These are phyloP conservation scores for Globisporangium spinosum DNA, from an alignment of 352 stramenopile genomes.

Conservation along the genomic window DNA sequence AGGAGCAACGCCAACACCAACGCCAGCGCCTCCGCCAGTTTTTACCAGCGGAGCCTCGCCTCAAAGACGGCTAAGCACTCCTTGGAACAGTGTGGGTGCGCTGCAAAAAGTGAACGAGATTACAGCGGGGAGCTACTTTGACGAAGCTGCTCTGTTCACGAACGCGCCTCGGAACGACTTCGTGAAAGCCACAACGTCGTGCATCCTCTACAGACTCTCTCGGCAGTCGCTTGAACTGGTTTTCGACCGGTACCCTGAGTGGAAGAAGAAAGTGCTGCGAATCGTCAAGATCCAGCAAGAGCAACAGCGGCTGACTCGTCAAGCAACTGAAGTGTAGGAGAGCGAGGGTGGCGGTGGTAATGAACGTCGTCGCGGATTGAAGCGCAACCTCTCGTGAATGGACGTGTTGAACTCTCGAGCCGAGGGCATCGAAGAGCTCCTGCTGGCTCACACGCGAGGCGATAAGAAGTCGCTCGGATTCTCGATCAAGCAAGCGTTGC, in stretches of 20 bases:
- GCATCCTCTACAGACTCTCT: slow-evolving; percentile 54
- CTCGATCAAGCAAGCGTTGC: slow-evolving; percentile 9
- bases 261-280: slow-evolving; percentile 58
- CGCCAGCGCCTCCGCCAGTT: neutral
- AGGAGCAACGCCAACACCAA: neutral
- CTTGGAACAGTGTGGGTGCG: neutral
- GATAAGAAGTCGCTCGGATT: slow-evolving; percentile 18
- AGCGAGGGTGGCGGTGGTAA: neutral
- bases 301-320: slow-evolving; percentile 44
- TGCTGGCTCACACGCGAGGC: slow-evolving; percentile 32
- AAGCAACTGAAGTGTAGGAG: slow-evolving; percentile 40
- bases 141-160: slow-evolving; percentile 52
- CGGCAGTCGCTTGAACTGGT: slow-evolving; percentile 54
- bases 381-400: slow-evolving; percentile 31
- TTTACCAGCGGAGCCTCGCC: neutral
- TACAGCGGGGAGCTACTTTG: slow-evolving; percentile 55
- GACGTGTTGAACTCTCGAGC: slow-evolving; percentile 44
- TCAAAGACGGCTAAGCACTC: neutral
- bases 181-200: slow-evolving; percentile 60
- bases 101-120: slow-evolving; percentile 59
- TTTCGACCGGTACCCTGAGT: slow-evolving; percentile 56
- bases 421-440: slow-evolving; percentile 47
- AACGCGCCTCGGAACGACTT: slow-evolving; percentile 51
- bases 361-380: slow-evolving; percentile 22
- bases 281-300: slow-evolving; percentile 66